phyloP scores from a whole-genome alignment of 768 basidiomycete genomes.

The Pleurotus platypus region DNA sequence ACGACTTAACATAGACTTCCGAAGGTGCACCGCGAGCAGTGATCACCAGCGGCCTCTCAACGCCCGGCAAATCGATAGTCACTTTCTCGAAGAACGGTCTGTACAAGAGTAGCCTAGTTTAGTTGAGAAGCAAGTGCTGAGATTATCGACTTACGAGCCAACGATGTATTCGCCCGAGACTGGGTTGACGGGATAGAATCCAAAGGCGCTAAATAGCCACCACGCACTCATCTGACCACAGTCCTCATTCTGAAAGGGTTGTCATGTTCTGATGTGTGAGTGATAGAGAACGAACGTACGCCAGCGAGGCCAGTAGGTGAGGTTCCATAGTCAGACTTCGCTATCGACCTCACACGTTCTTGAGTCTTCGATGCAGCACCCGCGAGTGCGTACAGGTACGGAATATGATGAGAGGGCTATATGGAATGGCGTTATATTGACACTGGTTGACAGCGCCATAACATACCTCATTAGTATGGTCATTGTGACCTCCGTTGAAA shows the following conservation, averaged over 20 bases:
- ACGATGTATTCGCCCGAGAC: conserved; percentile 71
- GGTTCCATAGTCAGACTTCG: conserved; percentile 58
- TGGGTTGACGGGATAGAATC: conserved; percentile 83
- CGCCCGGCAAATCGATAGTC: conserved; percentile 49
- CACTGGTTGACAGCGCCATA: background rate
- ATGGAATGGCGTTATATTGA: background rate
- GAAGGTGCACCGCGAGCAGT: conserved; percentile 51
- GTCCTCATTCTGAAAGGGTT: conserved; percentile 65
- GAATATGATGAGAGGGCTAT: conserved; percentile 82
- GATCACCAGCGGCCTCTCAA: conserved; percentile 42
- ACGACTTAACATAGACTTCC: conserved; percentile 56
- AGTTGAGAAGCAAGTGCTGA: background rate
- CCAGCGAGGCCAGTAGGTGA: conserved; percentile 69
- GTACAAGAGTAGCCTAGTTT: background rate
- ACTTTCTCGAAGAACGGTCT: conserved; percentile 52
- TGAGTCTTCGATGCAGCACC: conserved; percentile 70
- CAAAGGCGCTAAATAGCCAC: conserved; percentile 79
- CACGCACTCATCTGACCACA: conserved; percentile 90
- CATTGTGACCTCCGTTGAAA: conserved; percentile 45
- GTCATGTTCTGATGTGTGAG: background rate
- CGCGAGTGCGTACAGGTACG: conserved; percentile 73
- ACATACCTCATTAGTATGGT: conserved; percentile 73
- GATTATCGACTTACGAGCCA: conserved; percentile 48
- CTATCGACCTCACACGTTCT: conserved; percentile 63
- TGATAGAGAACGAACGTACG: conserved; percentile 30